Evolutionary conservation across 2,329 filamentous ascomycete genomes (phyloP), one percentile per base, ranked within the genome.

Genomic region (Rachicladosporium sp.): DNA sequence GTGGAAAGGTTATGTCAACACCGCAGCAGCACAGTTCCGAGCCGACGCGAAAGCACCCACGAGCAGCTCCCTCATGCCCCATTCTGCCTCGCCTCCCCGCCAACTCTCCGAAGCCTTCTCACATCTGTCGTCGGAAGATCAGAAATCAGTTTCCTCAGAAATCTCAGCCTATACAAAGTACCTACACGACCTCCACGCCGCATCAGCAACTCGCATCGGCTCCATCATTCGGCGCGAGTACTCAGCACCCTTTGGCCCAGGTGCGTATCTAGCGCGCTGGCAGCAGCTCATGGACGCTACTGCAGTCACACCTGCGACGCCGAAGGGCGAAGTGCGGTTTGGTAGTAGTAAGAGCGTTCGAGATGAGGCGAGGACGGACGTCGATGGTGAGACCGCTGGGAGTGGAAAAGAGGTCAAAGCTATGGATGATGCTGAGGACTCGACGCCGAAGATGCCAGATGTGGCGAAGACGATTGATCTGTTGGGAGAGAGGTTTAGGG

Each of bases 181-280:
- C 52, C 71, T 87, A 2, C 54, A 64, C 0, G 53, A 63, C 0
- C 64, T 85, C 1, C 66, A 72, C 40, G 46, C 58, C 0, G 63
- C 73, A 2, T 83, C 80, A 0, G 58, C 58, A 2, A 51, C 58
- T 0, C 71, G 74, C 2, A 70, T 82, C 43, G 70, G 76, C 38
- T 59, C 61, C 1, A 69, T 85, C 15, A 65, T 84, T 33, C 65
- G 52, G 29, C 46, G 53, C 33, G 47, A 50, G 31, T 44, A 51
- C 31, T 53, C 57, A 3, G 66, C 63, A 29, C 70, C 71, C 38
- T 68, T 67, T 15, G 82, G 81, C 0, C 82, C 83, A 0, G 83
- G 83, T 1, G 73, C 81, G 34, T 88, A 82, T 53, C 70, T 87
- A 13, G 69, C 74, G 1, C 71, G 76, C 36, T 88, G 83, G 82